A percentile compares a stretch with the other conserved stretches of the same genome.
Conservation (phyloP, 1,139 yeast genomes). For the Pichia sp. region DNA sequence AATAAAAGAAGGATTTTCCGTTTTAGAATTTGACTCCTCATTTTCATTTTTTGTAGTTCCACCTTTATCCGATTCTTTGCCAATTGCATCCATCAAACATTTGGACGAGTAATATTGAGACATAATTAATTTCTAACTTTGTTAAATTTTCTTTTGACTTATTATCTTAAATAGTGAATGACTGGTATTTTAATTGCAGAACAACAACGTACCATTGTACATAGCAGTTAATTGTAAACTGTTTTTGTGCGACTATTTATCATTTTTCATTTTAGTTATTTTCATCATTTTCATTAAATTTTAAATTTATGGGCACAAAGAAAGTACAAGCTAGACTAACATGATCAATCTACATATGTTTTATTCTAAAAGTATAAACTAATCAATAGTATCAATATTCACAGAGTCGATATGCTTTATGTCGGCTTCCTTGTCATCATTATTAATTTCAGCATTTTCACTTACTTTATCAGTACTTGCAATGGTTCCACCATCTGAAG, state of each 20-base stretch:
- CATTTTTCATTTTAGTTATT: background rate
- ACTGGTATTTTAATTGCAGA: background rate
- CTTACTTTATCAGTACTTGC: background rate
- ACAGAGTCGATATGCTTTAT: background rate
- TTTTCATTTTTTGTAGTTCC: background rate
- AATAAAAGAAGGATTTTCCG: background rate
- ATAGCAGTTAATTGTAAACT: too few relatives aligned
- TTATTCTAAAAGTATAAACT: background rate
- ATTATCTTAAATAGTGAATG: background rate
- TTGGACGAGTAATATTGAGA: constrained; percentile 1
- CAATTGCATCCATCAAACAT: constrained; percentile 3
- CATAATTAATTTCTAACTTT: background rate
- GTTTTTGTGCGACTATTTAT: background rate
- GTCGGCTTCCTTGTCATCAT: background rate
- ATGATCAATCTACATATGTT: background rate
- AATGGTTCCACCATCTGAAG: background rate
- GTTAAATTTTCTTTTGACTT: background rate
- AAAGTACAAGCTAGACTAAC: too few relatives aligned
- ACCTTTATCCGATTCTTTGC: background rate
- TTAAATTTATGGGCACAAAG: background rate
- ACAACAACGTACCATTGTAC: background rate
- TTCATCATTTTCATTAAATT: background rate
- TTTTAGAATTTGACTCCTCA: background rate
- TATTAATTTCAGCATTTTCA: background rate
- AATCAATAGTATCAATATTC: background rate